Evolutionary conservation across 2,329 filamentous ascomycete species (phyloP).

Genomic region (Epichloe brachyelytri): DNA sequence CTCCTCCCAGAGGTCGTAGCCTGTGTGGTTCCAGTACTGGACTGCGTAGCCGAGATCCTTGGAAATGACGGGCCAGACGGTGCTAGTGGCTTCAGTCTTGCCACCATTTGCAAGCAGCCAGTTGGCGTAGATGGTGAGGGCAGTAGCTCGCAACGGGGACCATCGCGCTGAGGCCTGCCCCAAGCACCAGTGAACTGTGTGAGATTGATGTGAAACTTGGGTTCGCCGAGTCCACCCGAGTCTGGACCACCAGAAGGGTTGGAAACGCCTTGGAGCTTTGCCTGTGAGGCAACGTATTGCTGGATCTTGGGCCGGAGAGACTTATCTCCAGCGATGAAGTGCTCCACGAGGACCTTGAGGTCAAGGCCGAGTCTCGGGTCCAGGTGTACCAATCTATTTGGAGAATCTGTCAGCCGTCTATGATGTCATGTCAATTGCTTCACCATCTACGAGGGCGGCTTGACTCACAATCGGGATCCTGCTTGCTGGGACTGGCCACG

Average conservation of each 20-base stretch:
- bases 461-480: conserved; percentile 38
- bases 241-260: conserved; percentile 51
- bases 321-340: conserved; percentile 45
- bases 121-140: conserved; percentile 58
- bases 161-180: conserved; percentile 67
- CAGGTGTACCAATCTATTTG: conserved; percentile 59
- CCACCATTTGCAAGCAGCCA: conserved; percentile 59
- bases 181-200: conserved; percentile 52
- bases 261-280: conserved; percentile 47
- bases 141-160: conserved; percentile 65
- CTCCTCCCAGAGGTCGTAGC: conserved; percentile 78
- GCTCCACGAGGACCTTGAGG: conserved; percentile 56
- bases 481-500: conserved; percentile 39
- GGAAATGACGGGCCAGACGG: conserved; percentile 59
- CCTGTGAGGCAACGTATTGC: conserved; percentile 54
- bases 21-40: conserved; percentile 54
- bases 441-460: too few relatives aligned
- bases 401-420: not conserved
- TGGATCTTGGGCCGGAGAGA: conserved; percentile 46
- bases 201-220: conserved; percentile 56
- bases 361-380: conserved; percentile 62
- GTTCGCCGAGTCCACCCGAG: conserved; percentile 48
- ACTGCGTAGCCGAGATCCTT: conserved; percentile 68
- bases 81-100: conserved; percentile 37
- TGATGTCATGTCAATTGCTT: not conserved